A percentile compares a stretch with the other conserved stretches of the same genome.
Evolutionary conservation across 2,329 filamentous ascomycete species (phyloP).

Genomic region (Rhynchosporium graminicola): DNA sequence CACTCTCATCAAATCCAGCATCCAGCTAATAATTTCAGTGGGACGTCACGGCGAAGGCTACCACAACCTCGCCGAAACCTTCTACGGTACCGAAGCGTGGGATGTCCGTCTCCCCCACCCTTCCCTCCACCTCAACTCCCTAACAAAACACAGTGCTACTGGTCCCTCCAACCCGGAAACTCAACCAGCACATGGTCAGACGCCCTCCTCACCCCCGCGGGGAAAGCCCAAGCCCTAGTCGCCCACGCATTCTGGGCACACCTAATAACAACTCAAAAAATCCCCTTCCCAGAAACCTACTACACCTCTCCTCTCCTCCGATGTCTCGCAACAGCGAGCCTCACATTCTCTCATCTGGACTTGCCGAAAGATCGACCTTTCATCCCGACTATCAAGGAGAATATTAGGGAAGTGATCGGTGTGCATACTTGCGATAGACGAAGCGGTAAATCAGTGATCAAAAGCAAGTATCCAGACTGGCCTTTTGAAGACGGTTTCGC

Average conservation of each 20-base stretch:
- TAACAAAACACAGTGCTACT: constrained; percentile 55
- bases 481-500: constrained; percentile 61
- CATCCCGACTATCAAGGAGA: constrained; percentile 62
- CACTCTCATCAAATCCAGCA: no score
- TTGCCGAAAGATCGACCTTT: constrained; percentile 56
- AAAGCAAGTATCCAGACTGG: constrained; percentile 52
- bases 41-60: constrained; percentile 71
- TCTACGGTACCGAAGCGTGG: constrained; percentile 69
- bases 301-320: constrained; percentile 65
- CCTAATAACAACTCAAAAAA: constrained; percentile 53
- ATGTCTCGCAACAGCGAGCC: constrained; percentile 61
- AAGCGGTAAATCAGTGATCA: constrained; percentile 55
- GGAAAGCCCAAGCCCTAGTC: constrained; percentile 57
- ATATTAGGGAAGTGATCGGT: constrained; percentile 65
- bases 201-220: constrained; percentile 59
- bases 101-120: constrained; percentile 51
- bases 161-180: constrained; percentile 65
- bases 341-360: constrained; percentile 58
- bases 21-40: constrained; percentile 42
- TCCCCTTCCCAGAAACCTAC: constrained; percentile 63
- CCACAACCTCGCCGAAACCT: constrained; percentile 63
- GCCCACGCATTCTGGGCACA: constrained; percentile 62
- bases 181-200: constrained; percentile 63
- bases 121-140: background rate
- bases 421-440: constrained; percentile 70